Base-by-base conservation (phyloP, 2,329 filamentous ascomycete species). In the Penicillium thymicola region DNA sequence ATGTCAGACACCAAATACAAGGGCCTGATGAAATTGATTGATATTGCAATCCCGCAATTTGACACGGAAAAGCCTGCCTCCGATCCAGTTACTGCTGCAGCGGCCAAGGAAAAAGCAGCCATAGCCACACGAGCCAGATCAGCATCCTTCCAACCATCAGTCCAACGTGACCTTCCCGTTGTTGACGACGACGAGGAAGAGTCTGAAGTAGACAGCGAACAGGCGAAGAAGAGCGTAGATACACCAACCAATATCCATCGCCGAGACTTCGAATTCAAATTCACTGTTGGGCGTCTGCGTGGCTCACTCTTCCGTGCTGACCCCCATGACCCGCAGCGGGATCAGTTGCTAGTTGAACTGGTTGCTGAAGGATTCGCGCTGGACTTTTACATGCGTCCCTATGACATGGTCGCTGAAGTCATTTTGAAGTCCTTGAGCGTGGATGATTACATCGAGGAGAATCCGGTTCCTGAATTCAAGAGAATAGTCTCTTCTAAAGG, bases 1-100 rank as follows among this genome's bases (percentile, higher is more conserved):
- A 87, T 95, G 37, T 97, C 94, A 0, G 95, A 99, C 67, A 86
- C 86, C 37, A 99, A 99, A 72, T 99, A 99, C 79, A 99, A 97
- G 78, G 92, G 86, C 44, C 74, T 99, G 58, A 99, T 99, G 94
- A 92, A 87, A 66, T 81, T 99, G 42, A 93, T 99, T 59, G 93
- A 99, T 58, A 92, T 96, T 55, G 92, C 94, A 0, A 90, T 99
- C 57, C 95, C 94, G 1, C 92, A 89, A 59, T 88, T 97, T 55
- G 83, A 85, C 27, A 78, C 81, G 16, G 62, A 51, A 34, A 78
- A 81, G 1, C 73, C 78, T 10, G 68, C 76, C 23, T 55, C 65
- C 16, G 68, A 73, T 5, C 64, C 68, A 61, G 48, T 27, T 21
- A 18, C 54, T n/a, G 54, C 58, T 45, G 61, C 66, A 40, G 63